phyloP scores from a whole-genome alignment of 352 stramenopile genomes.

The Phytophthora europaea region DNA sequence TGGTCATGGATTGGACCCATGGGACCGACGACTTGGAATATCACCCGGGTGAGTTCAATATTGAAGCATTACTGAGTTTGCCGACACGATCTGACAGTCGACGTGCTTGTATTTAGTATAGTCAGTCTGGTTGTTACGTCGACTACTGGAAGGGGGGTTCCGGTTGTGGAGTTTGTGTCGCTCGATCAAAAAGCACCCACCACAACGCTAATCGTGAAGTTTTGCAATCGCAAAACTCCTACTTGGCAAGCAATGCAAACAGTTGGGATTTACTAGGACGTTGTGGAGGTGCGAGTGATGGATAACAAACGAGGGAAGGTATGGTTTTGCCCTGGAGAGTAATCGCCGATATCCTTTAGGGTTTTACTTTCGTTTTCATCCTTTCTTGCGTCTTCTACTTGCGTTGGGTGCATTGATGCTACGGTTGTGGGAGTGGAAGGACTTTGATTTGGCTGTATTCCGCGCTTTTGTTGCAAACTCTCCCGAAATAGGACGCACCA shows the following conservation, averaged over 20 bases:
- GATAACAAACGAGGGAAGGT: too few relatives aligned
- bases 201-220: not conserved
- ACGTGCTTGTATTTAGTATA: not conserved
- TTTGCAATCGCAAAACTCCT: not conserved
- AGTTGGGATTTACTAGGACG: slow-evolving; percentile 26
- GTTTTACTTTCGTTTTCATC: too few relatives aligned
- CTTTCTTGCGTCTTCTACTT: too few relatives aligned
- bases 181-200: not conserved
- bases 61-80: too few relatives aligned
- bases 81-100: too few relatives aligned
- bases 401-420: too few relatives aligned
- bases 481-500: too few relatives aligned
- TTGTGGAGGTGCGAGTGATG: slow-evolving; percentile 14
- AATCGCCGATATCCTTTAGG: too few relatives aligned
- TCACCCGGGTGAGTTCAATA: not conserved
- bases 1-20: not conserved
- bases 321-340: too few relatives aligned
- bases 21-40: not conserved
- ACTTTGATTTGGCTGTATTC: too few relatives aligned
- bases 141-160: not conserved
- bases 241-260: not conserved
- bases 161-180: not conserved
- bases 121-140: not conserved
- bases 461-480: too few relatives aligned
- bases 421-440: too few relatives aligned